Base-by-base conservation (phyloP, 352 stramenopile species). In the Thalassiosira oceanica region DNA sequence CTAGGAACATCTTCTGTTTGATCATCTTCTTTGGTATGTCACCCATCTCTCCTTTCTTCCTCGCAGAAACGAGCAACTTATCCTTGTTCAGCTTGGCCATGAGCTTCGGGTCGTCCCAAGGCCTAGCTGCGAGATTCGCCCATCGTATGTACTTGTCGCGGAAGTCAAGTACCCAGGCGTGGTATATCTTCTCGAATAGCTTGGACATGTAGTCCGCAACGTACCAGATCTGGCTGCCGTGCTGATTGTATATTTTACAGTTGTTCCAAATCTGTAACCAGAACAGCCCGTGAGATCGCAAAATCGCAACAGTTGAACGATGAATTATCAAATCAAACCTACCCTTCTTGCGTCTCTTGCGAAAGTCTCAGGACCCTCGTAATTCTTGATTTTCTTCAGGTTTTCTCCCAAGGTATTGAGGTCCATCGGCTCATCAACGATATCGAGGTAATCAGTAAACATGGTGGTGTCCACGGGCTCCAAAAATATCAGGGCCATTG, bases 1-100 rank as follows among this genome's bases (percentile, higher is more conserved):
- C 92, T 5, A 99, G 84, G 65, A 98, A 99, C 73, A 98, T 97
- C 53, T 92, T 92, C 50, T 90, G 68, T 24, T 84, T 91, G 4
- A 92, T 78, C 43, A 74, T 67, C 45, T 88, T 85, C 46, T 87
- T 92, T 5, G 87, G 87, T 15, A 82, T 80, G 51, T 93, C 85
- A 16, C 83, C 85, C 8, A 92, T 76, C 49, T 93, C 81, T 2
- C 87, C 88, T 31, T 80, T 48, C 36, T 88, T 89, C 18, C 78
- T 66, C 49, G 86, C 87, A 8, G 80, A 85, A 33, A 87, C 68
- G 43, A 93, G 86, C 2, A 94, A 64, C 20, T 87, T 85, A 35
- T 84, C 79, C 21, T 50, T 86, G 11, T 95, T 60, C 64, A 87
- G 94, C 61, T 86, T 80, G 4, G 80, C 82, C 28, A 84, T 81